Evolutionary conservation across 352 stramenopile genomes (phyloP).

Genomic region (Phytopythium chamaehyphon): DNA sequence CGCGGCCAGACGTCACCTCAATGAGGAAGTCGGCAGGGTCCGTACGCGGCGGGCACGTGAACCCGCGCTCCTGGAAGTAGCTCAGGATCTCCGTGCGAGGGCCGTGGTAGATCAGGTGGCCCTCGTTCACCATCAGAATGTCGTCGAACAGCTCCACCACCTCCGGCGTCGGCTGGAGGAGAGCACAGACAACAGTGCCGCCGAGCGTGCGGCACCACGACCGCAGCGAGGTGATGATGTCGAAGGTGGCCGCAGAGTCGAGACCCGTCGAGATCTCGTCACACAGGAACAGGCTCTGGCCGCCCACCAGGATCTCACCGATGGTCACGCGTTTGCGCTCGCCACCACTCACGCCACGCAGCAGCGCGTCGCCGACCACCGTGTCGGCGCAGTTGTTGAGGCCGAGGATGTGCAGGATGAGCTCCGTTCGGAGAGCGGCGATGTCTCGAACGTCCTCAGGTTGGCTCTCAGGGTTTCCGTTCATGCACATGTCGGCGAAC

Average conservation of each 20-base stretch:
- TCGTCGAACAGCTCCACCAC: constrained; percentile 94
- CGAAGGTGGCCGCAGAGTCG: constrained; percentile 42
- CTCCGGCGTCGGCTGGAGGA: constrained; percentile 64
- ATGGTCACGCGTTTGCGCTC: constrained; percentile 78
- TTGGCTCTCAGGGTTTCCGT: constrained; percentile 33
- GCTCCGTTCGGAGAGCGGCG: constrained; percentile 48
- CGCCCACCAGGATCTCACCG: constrained; percentile 29
- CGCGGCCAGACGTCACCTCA: constrained; percentile 48
- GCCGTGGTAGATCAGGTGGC: constrained; percentile 92
- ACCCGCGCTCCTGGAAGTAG: constrained; percentile 76
- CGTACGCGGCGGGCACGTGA: constrained; percentile 36
- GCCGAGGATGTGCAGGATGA: constrained; percentile 74
- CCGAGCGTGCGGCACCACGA: constrained; percentile 23
- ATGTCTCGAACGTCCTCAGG: constrained; percentile 63
- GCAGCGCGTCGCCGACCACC: constrained; percentile 80
- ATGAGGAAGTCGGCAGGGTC: constrained; percentile 56
- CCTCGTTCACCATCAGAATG: constrained; percentile 92
- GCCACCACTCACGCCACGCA: constrained; percentile 83
- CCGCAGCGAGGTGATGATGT: constrained; percentile 39
- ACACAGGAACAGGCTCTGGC: constrained; percentile 53
- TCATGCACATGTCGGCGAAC: constrained; percentile 90
- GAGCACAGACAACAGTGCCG: constrained; percentile 21
- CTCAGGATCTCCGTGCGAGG: constrained; percentile 43
- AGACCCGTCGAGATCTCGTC: constrained; percentile 60
- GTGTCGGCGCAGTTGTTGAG: constrained; percentile 89